phyloP scores from a whole-genome alignment of 2,329 filamentous ascomycete genomes.

The Aspergillus fumigatiaffinis region DNA sequence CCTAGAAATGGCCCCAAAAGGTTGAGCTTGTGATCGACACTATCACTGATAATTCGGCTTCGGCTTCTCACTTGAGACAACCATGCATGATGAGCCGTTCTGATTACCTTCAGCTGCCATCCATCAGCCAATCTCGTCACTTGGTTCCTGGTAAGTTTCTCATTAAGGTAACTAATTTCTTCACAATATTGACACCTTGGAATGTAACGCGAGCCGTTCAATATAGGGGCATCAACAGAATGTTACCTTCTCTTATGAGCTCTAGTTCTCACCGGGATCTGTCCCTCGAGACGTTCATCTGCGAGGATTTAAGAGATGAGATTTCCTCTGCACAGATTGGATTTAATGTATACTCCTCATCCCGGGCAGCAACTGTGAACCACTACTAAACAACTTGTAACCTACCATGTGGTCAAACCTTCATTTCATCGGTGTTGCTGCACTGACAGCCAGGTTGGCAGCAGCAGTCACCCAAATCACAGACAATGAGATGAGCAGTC shows the following conservation, averaged over 20 bases:
- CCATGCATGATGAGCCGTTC: not conserved
- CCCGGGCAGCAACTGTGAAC: not conserved
- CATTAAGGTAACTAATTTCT: not conserved
- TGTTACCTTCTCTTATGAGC: not conserved
- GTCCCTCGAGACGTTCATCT: too few species aligned
- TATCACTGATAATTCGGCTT: not conserved
- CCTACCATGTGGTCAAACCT: not conserved
- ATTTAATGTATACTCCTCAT: not conserved
- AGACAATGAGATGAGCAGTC: slow-evolving; percentile 32
- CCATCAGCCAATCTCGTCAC: not conserved
- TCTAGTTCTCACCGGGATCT: not conserved
- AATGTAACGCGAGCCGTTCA: not conserved
- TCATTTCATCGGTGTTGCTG: not conserved
- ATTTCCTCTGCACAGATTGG: not conserved
- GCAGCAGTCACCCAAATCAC: slow-evolving; percentile 24
- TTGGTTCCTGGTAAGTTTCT: not conserved
- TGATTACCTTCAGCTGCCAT: not conserved
- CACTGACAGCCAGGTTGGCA: slow-evolving; percentile 12
- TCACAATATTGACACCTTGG: not conserved
- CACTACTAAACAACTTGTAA: not conserved
- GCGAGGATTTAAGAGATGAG: not conserved
- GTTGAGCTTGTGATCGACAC: not conserved
- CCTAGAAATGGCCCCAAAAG: not conserved
- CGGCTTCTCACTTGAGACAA: not conserved
- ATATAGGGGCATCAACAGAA: too few species aligned